Base-by-base conservation (phyloP, 2,329 filamentous ascomycete genomes). In the Aureobasidium lini region DNA sequence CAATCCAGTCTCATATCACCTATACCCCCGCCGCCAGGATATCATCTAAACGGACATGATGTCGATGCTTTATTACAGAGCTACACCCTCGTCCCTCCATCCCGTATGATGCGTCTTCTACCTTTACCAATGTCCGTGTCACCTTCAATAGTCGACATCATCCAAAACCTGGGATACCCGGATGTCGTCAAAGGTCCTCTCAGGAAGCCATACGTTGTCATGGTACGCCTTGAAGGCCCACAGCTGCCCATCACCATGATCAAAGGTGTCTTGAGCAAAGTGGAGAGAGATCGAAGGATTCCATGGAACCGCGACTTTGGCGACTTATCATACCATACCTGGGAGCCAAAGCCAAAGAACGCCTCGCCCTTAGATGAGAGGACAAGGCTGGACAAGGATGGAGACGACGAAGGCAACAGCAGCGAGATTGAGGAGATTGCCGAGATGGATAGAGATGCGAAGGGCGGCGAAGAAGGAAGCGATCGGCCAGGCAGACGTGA, bases 11-110 rank as follows among this genome's bases (percentile, higher is more conserved):
- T 76, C 65, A 62, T 72, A 34, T 77, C 73, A n/a, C 72, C 74
- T 6, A 68, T 79, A 5, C 72, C 76, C 2, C 70, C 73, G 4
- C 75, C 75, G 3, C 71, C 70, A 10, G 75, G 73, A n/a, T 70
- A 75, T 60, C 66, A 74, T 50, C 71, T 77, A 42, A 70, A 77
- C 31, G 78, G 77, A 46, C 75, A 81, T 60, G 78, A 82, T 64
- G 63, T 77, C 3, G 65, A 75, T 53, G 66, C 70, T 10, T 66
- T 73, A 1, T 69, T 76, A 1, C 68, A 73, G 23, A 70, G 73
- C 13, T 85, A 82, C 70, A 76, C 80, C 4, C 73, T 85, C 36
- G 70, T 77, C 28, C 77, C 80, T 6, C 72, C 66, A 16, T 57
- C 39, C 32, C 60, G 44, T 18, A n/a, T 37, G 40, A 28, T 54